phyloP scores from a whole-genome alignment of 148 eudicot species.

The Silene conica region DNA sequence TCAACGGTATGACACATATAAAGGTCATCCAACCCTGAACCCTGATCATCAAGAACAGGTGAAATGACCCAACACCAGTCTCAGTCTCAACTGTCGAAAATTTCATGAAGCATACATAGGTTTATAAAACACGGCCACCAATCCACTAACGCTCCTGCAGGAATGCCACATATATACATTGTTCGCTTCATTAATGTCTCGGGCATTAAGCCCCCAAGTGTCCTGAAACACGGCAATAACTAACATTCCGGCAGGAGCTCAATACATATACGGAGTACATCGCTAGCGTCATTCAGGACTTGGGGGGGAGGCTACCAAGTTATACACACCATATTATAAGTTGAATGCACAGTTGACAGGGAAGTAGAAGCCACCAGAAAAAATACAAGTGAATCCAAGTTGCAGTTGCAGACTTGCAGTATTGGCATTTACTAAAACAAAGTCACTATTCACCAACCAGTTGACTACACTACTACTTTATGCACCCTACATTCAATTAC shows the following conservation, averaged over 20 bases:
- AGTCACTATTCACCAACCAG: slow-evolving; percentile 11
- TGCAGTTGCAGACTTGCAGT: slow-evolving; percentile 1
- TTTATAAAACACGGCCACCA: too few relatives aligned
- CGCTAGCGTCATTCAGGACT: too few relatives aligned
- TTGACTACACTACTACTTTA: slow-evolving; percentile 9
- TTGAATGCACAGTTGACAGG: not conserved
- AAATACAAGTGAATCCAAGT: not conserved
- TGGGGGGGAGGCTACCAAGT: too few relatives aligned
- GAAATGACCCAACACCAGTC: too few relatives aligned
- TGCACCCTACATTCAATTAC: slow-evolving; percentile 12
- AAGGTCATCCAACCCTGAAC: too few relatives aligned
- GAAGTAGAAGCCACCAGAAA: not conserved
- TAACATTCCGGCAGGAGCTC: not conserved
- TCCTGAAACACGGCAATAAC: not conserved
- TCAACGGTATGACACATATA: too few relatives aligned
- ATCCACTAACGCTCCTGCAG: too few relatives aligned
- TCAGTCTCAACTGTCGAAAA: too few relatives aligned
- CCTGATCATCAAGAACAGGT: too few relatives aligned
- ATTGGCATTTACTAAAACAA: not conserved
- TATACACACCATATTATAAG: not conserved
- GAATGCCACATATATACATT: too few relatives aligned
- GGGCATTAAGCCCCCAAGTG: not conserved
- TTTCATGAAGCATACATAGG: too few relatives aligned
- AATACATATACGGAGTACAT: not conserved
- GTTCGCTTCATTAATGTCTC: not conserved